Evolutionary conservation across 768 basidiomycete genomes (phyloP).

Genomic region (Gelatoporia subvermispora): DNA sequence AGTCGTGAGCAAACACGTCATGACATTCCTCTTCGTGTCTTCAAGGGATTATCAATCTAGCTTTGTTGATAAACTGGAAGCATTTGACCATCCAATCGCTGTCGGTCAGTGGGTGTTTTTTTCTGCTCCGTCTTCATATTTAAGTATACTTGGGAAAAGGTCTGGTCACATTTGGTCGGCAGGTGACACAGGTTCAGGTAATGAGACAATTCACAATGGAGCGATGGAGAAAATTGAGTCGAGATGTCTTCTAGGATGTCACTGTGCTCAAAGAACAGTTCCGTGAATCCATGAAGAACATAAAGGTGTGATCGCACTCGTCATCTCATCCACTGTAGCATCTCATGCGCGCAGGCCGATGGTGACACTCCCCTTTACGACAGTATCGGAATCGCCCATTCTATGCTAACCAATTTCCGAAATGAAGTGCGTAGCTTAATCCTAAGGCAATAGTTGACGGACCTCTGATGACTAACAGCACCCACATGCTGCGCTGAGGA

Average conservation of each 20-base stretch:
- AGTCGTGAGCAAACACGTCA: not conserved
- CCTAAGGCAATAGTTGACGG: not conserved
- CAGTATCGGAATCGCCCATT: slow-evolving; percentile 1
- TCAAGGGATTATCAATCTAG: not conserved
- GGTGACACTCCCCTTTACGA: slow-evolving; percentile 2
- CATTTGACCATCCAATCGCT: slow-evolving; percentile 1
- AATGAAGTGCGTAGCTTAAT: not conserved
- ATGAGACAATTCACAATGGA: not conserved
- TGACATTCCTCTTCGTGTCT: not conserved
- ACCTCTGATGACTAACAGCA: not conserved
- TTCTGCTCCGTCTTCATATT: not conserved
- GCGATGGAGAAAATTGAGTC: not conserved
- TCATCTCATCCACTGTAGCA: not conserved
- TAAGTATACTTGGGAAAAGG: not conserved
- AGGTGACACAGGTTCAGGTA: slow-evolving; percentile 1
- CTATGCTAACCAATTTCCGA: not conserved
- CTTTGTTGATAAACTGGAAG: slow-evolving; percentile 1
- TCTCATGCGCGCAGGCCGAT: not conserved
- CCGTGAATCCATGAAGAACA: not conserved
- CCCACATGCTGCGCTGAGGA: not conserved
- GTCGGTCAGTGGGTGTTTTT: not conserved
- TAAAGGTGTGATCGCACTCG: not conserved
- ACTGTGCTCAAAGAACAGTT: not conserved
- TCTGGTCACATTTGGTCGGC: slow-evolving; percentile 1
- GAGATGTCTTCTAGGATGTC: not conserved